Conservation (phyloP, 108 stramenopile species). For the Aureococcus anophagefferens region DNA sequence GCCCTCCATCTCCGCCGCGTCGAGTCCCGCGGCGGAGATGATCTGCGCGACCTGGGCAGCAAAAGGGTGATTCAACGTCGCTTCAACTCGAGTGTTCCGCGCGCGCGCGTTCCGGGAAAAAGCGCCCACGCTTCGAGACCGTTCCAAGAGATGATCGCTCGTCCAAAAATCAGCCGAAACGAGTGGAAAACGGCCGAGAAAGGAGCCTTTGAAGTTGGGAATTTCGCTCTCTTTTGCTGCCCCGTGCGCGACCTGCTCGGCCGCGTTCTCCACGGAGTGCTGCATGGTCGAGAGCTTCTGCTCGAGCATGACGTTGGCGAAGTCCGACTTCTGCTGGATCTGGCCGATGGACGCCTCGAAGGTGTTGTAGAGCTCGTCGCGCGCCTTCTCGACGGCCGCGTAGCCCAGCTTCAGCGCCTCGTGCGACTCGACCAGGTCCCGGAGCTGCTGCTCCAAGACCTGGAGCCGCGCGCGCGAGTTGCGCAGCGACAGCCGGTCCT, state of each 20-base stretch:
- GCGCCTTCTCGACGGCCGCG: constrained; percentile 22
- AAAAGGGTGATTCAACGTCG: too few relatives aligned
- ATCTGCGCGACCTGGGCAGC: constrained; percentile 27
- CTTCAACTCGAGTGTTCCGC: too few relatives aligned
- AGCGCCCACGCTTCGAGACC: too few relatives aligned
- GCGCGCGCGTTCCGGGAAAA: too few relatives aligned
- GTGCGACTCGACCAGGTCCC: constrained; percentile 15
- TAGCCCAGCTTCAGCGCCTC: constrained; percentile 24
- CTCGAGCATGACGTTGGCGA: constrained; percentile 33
- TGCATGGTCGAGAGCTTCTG: constrained; percentile 25
- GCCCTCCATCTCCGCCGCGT: constrained; percentile 19
- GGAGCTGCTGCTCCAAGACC: constrained; percentile 23
- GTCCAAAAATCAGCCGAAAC: too few relatives aligned
- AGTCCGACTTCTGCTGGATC: constrained; percentile 38
- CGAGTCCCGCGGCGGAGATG: constrained; percentile 30
- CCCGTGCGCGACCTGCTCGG: constrained; percentile 25
- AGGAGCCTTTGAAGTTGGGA: too few relatives aligned
- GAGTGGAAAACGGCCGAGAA: too few relatives aligned
- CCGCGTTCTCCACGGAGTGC: constrained; percentile 28
- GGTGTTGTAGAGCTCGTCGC: constrained; percentile 42
- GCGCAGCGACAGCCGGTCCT: constrained; percentile 38
- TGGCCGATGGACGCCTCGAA: constrained; percentile 36
- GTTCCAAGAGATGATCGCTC: too few relatives aligned
- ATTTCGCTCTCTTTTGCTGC: too few relatives aligned
- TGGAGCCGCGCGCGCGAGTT: constrained; percentile 39